Conservation (phyloP, 768 basidiomycete species). For the Termitomyces sp. region DNA sequence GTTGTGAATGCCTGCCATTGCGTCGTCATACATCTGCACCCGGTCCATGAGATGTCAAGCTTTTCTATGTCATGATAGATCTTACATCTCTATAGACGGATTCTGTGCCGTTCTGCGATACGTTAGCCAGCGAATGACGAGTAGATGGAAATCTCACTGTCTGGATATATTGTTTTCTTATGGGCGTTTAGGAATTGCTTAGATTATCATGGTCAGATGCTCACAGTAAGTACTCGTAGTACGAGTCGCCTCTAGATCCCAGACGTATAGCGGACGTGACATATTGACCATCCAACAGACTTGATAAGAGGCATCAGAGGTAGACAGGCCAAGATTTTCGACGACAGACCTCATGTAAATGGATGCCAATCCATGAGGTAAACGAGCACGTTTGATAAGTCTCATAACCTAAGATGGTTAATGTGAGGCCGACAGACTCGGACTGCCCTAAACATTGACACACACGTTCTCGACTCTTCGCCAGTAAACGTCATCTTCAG, state of each 20-base stretch:
- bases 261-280: slow-evolving; percentile 74
- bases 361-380: slow-evolving; percentile 72
- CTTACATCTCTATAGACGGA: slow-evolving; percentile 66
- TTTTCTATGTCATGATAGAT: background rate
- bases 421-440: background rate
- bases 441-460: background rate
- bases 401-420: slow-evolving; percentile 47
- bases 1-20: slow-evolving; percentile 77
- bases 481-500: slow-evolving; percentile 79
- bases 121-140: background rate
- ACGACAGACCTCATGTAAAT: slow-evolving; percentile 71
- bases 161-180: slow-evolving; percentile 75
- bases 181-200: background rate
- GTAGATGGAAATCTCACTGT: slow-evolving; percentile 41
- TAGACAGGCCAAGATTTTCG: background rate
- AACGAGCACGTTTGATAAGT: slow-evolving; percentile 55
- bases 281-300: slow-evolving; percentile 36
- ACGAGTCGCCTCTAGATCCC: slow-evolving; percentile 90
- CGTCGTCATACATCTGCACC: slow-evolving; percentile 81
- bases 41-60: background rate
- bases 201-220: slow-evolving; percentile 7
- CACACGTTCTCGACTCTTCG: slow-evolving; percentile 66
- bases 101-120: slow-evolving; percentile 63
- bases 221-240: slow-evolving; percentile 87
- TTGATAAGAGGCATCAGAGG: slow-evolving; percentile 9